Evolutionary conservation across 225 moss, liverwort and hornwort genomes (phyloP).

Genomic region (Takakia lepidozioides): DNA sequence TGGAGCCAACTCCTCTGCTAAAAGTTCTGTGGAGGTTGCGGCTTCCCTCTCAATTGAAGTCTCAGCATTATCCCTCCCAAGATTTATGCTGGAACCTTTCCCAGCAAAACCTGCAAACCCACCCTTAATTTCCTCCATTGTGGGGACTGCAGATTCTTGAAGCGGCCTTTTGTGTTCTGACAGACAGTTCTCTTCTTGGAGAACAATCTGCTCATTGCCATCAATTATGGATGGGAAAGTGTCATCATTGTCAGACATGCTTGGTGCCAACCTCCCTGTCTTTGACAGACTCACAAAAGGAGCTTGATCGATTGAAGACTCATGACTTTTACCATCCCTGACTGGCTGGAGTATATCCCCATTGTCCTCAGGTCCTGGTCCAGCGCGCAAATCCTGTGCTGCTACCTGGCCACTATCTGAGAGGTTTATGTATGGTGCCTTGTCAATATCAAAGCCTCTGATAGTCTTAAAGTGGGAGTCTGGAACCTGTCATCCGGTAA

Average conservation of each 20-base stretch:
- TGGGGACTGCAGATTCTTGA: too few species aligned
- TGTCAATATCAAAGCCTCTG: slow-evolving; percentile 27
- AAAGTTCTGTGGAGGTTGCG: slow-evolving; percentile 8
- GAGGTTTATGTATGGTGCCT: slow-evolving; percentile 31
- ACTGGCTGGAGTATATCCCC: too few species aligned
- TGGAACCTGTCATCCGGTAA: slow-evolving; percentile 16
- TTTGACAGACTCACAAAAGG: too few species aligned
- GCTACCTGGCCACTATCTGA: slow-evolving; percentile 47
- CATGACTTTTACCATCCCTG: too few species aligned
- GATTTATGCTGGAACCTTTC: slow-evolving; percentile 27
- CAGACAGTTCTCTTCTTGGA: too few species aligned
- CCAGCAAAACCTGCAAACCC: slow-evolving; percentile 14
- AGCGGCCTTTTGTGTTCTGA: too few species aligned
- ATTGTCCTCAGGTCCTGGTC: too few species aligned
- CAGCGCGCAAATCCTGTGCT: slow-evolving; percentile 40
- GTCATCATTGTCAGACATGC: too few species aligned
- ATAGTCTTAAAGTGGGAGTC: slow-evolving; percentile 1
- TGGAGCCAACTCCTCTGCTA: slow-evolving; percentile 17
- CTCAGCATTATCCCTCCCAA: slow-evolving; percentile 24
- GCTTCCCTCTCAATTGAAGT: slow-evolving; percentile 18
- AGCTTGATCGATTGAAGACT: too few species aligned
- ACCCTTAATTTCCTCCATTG: slow-evolving; percentile 5
- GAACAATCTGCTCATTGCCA: too few species aligned
- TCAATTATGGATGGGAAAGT: too few species aligned
- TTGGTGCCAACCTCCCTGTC: too few species aligned